These are phyloP conservation scores for Solanum pinnatisectum DNA, from an alignment of 257 asterid species.

Conservation along the genomic window DNA sequence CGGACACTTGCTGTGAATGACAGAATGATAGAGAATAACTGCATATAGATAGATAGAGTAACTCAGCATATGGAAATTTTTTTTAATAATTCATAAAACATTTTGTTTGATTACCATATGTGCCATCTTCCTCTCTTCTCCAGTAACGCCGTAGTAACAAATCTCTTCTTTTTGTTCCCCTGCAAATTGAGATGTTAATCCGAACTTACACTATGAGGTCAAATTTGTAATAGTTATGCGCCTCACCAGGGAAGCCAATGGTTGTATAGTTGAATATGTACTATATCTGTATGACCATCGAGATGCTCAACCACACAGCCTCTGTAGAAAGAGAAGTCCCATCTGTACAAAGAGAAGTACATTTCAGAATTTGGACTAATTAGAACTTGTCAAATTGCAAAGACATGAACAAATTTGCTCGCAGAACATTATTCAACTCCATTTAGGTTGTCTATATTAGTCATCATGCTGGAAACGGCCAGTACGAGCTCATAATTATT, in stretches of 20 bases:
- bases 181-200: conserved; percentile 13
- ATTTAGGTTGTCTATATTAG: neutral
- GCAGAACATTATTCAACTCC: neutral
- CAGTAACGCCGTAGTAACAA: conserved; percentile 75
- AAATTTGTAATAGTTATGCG: conserved; percentile 1
- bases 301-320: conserved; percentile 84
- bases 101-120: conserved; percentile 49
- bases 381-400: neutral
- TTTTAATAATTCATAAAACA: neutral
- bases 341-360: conserved; percentile 37
- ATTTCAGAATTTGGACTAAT: neutral
- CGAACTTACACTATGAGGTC: neutral
- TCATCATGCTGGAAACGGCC: neutral
- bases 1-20: conserved; percentile 62
- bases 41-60: conserved; percentile 15
- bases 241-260: conserved; percentile 90
- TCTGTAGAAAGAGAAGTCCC: conserved; percentile 76
- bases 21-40: conserved; percentile 88
- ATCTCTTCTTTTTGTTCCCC: conserved; percentile 88
- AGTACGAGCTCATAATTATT: neutral
- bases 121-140: conserved; percentile 97
- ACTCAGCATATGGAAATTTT: neutral
- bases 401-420: neutral
- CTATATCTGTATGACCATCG: conserved; percentile 82
- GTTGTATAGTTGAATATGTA: conserved; percentile 60